Evolutionary conservation across 108 stramenopile genomes (phyloP).

Genomic region (Conticribra guillardii): DNA sequence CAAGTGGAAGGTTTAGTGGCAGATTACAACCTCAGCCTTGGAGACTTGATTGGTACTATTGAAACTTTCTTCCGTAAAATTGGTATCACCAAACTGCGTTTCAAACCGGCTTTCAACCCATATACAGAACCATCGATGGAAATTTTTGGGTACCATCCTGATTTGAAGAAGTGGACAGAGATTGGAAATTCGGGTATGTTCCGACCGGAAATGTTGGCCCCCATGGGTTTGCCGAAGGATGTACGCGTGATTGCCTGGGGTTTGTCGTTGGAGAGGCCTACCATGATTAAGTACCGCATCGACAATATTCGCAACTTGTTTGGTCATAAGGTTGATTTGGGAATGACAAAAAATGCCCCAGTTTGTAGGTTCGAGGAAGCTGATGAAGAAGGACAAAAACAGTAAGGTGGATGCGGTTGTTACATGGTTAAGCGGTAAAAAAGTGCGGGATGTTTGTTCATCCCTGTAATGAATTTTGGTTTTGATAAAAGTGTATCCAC

Average conservation of each 20-base stretch:
- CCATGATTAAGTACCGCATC: conserved; percentile 99
- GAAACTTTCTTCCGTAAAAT: conserved; percentile 99
- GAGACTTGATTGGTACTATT: conserved; percentile 98
- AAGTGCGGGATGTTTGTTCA: too few relatives aligned
- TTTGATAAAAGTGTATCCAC: too few relatives aligned
- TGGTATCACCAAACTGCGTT: conserved; percentile 97
- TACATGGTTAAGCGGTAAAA: too few relatives aligned
- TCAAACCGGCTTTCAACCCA: conserved; percentile 99
- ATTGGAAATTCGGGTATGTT: conserved; percentile 99
- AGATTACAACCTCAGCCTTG: conserved; percentile 96
- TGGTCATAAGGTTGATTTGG: conserved; percentile 99
- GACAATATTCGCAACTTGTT: conserved; percentile 99
- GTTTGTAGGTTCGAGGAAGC: conserved; percentile 89
- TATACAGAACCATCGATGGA: conserved; percentile 99
- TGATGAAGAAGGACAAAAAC: conserved; percentile 23
- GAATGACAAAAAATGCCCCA: conserved; percentile 91
- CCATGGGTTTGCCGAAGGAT: conserved; percentile 99
- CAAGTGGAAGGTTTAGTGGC: conserved; percentile 99
- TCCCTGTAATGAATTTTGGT: too few relatives aligned
- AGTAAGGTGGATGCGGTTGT: too few relatives aligned
- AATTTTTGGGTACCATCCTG: conserved; percentile 99
- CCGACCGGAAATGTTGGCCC: conserved; percentile 99
- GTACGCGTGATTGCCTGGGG: conserved; percentile 99
- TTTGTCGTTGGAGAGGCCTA: conserved; percentile 97
- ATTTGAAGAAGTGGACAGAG: conserved; percentile 99